Conservation (phyloP, 441 rosid genomes). For the Manihot esculenta region DNA sequence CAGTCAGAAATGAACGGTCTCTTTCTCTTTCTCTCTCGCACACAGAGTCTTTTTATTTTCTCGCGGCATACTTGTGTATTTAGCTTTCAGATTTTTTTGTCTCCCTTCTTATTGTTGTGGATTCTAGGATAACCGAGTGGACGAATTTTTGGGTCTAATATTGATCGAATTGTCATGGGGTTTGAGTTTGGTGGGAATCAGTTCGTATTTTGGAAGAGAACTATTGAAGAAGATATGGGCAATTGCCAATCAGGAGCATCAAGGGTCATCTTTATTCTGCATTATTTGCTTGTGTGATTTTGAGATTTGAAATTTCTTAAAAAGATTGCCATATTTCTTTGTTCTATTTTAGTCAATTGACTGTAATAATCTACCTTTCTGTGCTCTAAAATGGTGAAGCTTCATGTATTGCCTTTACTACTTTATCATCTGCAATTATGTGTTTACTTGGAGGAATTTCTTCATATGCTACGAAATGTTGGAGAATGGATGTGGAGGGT, state of each 20-base stretch:
- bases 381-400: neutral
- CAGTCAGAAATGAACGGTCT: slow-evolving; percentile 71
- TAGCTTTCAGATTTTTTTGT: neutral
- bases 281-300: neutral
- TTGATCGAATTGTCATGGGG: neutral
- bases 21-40: slow-evolving; percentile 8
- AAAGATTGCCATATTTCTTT: neutral
- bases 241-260: neutral
- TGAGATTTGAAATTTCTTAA: neutral
- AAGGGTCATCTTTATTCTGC: neutral
- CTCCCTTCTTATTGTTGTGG: neutral
- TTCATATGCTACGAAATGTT: neutral
- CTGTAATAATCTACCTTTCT: neutral
- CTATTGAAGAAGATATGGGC: neutral
- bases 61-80: too few species aligned
- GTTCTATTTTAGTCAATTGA: neutral
- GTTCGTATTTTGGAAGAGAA: neutral
- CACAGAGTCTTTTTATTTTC: too few species aligned
- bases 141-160: neutral
- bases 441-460: neutral
- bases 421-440: neutral
- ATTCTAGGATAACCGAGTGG: neutral
- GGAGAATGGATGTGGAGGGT: neutral
- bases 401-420: neutral
- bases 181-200: neutral